These are phyloP conservation scores for Pseudonitzschia multistriata DNA, from an alignment of 108 stramenopile genomes.

Conservation along the genomic window DNA sequence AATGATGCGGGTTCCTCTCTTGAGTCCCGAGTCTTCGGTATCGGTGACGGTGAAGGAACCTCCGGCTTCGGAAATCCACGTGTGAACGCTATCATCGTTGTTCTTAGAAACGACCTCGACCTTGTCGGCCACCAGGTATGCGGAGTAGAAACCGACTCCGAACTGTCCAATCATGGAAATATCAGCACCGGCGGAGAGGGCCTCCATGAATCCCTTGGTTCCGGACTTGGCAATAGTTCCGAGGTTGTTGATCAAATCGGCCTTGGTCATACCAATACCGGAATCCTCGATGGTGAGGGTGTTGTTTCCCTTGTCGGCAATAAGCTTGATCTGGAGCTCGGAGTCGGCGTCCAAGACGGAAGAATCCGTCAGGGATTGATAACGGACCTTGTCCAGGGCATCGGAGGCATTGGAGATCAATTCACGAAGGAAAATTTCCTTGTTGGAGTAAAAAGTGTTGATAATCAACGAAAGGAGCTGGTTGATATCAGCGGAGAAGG, in stretches of 20 bases:
- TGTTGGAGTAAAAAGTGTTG: conserved; percentile 99
- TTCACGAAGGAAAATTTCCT: conserved; percentile 99
- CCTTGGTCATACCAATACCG: conserved; percentile 99
- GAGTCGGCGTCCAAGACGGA: conserved; percentile 93
- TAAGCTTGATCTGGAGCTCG: conserved; percentile 96
- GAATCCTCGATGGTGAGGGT: conserved; percentile 98
- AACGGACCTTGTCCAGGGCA: conserved; percentile 99
- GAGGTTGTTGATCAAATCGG: conserved; percentile 98
- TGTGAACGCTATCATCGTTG: conserved; percentile 91
- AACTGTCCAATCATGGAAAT: conserved; percentile 99
- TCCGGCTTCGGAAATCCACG: conserved; percentile 97
- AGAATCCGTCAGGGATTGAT: conserved; percentile 94
- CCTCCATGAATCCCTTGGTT: conserved; percentile 99
- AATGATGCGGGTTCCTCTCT: conserved; percentile 97
- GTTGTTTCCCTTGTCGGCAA: conserved; percentile 99
- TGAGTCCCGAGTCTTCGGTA: conserved; percentile 74
- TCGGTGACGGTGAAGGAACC: conserved; percentile 95
- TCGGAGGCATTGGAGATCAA: conserved; percentile 97
- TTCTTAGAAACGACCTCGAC: conserved; percentile 98
- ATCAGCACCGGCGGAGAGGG: conserved; percentile 97
- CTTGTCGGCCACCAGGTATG: conserved; percentile 99
- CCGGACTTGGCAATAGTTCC: conserved; percentile 99
- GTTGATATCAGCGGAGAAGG: conserved; percentile 99
- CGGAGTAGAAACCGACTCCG: conserved; percentile 99
- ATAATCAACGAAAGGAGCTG: conserved; percentile 99